Base-by-base conservation (phyloP, 2,329 filamentous ascomycete genomes). In the Fusarium foetens region DNA sequence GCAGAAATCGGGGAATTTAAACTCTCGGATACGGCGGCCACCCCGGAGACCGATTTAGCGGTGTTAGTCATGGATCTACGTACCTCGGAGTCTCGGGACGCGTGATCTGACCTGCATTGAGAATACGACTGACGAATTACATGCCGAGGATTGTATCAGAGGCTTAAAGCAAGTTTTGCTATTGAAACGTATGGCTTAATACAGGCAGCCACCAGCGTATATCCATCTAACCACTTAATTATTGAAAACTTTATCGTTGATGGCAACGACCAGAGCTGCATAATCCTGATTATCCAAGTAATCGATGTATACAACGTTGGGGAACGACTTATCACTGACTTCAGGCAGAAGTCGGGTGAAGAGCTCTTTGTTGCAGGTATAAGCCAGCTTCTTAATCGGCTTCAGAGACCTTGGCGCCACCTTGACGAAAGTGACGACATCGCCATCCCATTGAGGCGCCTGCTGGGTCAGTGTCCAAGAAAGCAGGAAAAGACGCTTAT, bases 21-120 rank as follows among this genome's bases (percentile, higher is more conserved):
- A 54, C 33, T 62, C 58, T 66, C 63, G 59, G 71, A 35, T 53
- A 39, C 16, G 38, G 51, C 59, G 67, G 67, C 67, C 21, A 42
- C 70, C 61, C 66, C 57, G 66, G 70, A 73, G 29, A 33, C 70
- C 70, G 66, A 27, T 58, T 45, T 45, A 41, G 42, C 25, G 16
- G 46, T 60, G 43, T 68, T 68, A 68, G 63, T 68, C 45, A 68
- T 69, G 27, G 13, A 17, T 27, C 49, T 68, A 67, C 57, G 55
- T 72, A 70, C 53, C 16, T 48, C 41, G 46, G 48, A 51, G n/a
- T 21, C 31, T 51, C 48, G 48, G 48, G n/a, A 55, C 66, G 57
- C 57, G 61, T 63, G 61, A 73, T 73, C 45, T 63, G 66, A 68
- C 52, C 29, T 51, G 63, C 53, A 27, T 8, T 4, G 23, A 57